Evolutionary conservation across 2,329 filamentous ascomycete species (phyloP).

Genomic region (Magnaporthiopsis incrustans): DNA sequence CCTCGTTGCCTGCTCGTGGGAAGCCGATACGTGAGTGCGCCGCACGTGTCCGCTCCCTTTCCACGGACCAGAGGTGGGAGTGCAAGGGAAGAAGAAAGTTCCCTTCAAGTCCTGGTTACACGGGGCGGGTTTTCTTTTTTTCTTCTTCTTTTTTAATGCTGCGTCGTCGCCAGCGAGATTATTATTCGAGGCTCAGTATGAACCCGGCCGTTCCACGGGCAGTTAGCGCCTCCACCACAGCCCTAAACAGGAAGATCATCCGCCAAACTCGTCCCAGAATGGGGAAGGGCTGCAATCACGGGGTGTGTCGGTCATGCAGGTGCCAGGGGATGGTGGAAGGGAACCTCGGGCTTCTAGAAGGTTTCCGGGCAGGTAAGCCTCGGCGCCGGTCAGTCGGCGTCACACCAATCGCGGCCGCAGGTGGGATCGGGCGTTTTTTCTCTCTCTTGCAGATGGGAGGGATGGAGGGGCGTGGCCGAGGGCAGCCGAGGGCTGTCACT

Average conservation of each 20-base stretch:
- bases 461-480: background rate
- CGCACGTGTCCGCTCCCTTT: too few species aligned
- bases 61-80: too few species aligned
- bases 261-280: background rate
- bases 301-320: too few species aligned
- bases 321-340: too few species aligned
- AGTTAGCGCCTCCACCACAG: background rate
- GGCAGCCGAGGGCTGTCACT: background rate
- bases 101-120: too few species aligned
- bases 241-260: background rate
- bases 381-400: too few species aligned
- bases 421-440: background rate
- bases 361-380: background rate
- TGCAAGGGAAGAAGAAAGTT: background rate
- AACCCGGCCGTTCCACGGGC: background rate
- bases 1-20: background rate
- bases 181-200: background rate
- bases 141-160: background rate
- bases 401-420: background rate
- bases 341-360: background rate
- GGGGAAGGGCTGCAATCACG: too few species aligned
- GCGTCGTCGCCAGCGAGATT: background rate
- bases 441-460: background rate
- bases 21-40: background rate
- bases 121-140: background rate